Base-by-base conservation (phyloP, 2,329 filamentous ascomycete genomes). In the Aurifilum marmelostoma region DNA sequence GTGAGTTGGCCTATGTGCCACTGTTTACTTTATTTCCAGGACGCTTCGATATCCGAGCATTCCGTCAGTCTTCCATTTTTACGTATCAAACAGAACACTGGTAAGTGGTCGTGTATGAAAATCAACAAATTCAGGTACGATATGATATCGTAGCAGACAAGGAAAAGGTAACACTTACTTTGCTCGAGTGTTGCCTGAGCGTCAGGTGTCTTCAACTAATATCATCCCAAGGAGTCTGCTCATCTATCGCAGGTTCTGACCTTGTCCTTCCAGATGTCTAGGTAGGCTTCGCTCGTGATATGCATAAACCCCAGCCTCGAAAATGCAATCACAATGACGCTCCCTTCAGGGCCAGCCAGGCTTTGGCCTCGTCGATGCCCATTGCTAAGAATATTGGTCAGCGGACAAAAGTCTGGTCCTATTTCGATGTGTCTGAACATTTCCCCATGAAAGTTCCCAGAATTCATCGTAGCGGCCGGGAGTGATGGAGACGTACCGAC, bases 191-290 rank as follows among this genome's bases (percentile, higher is more conserved):
- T 67, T 4, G 74, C 73, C 56, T 73, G 76, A 43, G 73, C 67
- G 21, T 73, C 4, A 78, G 72, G 74, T 76, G 78, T 9, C 74
- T 73, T 76, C 77, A 79, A 1, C 78, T 76, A 1, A 74, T 69
- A 63, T 78, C 79, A 6, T 76, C 77, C 9, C 79, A 65, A 6
- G 73, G 34, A 68, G 21, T 73, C n/a, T n/a, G n/a, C 75, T 77
- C 78, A 79, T 50, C 74, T 73, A 47, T n/a, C 21, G 60, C 78
- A 77, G 47, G 78, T 74, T 41, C 72, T 74, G 4, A 76, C 73
- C 50, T 73, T 74, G 12, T 75, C 75, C 76, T 72, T 52, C 76
- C 76, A 68, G 77, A 78, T n/a, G n/a, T n/a, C n/a, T n/a, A n/a
- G n/a, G 69, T 75, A 75, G 66, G 79, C 75, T 21, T 77, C 77